Base-by-base conservation (phyloP, 192 early-diverging fungal species). In the Tieghemiomyces parasiticus region DNA sequence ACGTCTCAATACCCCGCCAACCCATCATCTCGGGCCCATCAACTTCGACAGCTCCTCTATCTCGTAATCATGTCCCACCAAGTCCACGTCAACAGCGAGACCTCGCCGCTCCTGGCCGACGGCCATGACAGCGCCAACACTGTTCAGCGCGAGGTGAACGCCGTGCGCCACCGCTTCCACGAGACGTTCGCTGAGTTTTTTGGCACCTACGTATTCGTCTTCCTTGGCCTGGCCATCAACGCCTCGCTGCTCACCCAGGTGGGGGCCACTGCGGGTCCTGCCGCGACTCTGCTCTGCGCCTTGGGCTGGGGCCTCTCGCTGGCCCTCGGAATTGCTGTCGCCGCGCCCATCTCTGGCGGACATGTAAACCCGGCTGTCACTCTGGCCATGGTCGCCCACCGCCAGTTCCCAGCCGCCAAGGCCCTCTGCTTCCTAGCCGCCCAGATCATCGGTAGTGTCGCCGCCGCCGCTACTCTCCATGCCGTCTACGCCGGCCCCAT, bases 291-390 rank as follows among this genome's bases (percentile, higher is more conserved):
- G 14, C 28, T 52, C 14, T 2, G 19, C 14, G 50, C 50, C 22
- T 52, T 77, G 47, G 75, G 75, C 46, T 77, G 71, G 71, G 75
- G 75, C 13, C 56, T 77, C 9, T 72, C 67, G 4, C 70, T 77
- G 25, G 74, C 70, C 69, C 51, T 67, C 0, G 75, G 67, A 3
- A 62, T 74, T 28, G 73, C 69, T 61, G 65, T 73, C 0, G 60
- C 67, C 3, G 65, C 60, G 32, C 67, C 69, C 34, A 62, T 67
- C 35, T 67, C 67, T 56, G 70, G 74, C 42, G 76, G 70, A 33
- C 71, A 73, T 59, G 64, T 78, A 34, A 75, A 73, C 60, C 75
- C 74, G 1, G 71, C 75, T 0, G 65, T 77, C 3, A 72, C 78
- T 20, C 14, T 80, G 0, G 59, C 67, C 13, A 63, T 71, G 28